Conservation (phyloP, 108 stramenopile species). For the Nitzschia inconspicua region DNA sequence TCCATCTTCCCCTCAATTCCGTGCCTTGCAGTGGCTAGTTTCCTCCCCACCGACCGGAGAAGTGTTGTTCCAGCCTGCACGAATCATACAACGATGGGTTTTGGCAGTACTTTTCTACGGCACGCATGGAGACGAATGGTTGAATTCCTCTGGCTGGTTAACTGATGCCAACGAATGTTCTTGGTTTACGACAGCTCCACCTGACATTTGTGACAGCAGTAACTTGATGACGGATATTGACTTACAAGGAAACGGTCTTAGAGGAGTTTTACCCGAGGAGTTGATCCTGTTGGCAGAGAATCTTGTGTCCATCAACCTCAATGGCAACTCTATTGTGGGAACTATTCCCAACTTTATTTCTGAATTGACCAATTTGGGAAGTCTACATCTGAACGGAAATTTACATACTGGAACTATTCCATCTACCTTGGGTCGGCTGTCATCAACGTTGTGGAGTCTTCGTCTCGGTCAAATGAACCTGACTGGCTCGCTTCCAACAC, state of each 20-base stretch:
- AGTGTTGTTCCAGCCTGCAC: not conserved
- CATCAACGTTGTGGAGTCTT: no score
- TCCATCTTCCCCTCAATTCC: constrained; percentile 1
- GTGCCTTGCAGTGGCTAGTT: constrained; percentile 3
- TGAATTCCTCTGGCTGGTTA: constrained; percentile 14
- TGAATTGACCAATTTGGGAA: not conserved
- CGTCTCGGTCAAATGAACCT: no score
- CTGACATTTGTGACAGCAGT: not conserved
- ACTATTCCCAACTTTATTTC: constrained; percentile 7
- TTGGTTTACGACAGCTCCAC: constrained; percentile 10
- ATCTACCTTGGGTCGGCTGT: no score
- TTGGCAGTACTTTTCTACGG: constrained; percentile 18
- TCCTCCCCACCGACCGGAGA: not conserved
- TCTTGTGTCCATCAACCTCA: constrained; percentile 12
- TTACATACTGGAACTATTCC: no score
- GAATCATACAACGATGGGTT: constrained; percentile 17
- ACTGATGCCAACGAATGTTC: constrained; percentile 10
- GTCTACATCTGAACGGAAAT: not conserved
- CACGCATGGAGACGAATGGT: constrained; percentile 25
- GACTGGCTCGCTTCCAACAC: constrained; percentile 1
- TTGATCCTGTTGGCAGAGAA: constrained; percentile 13
- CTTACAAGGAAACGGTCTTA: constrained; percentile 21
- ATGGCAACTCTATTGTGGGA: constrained; percentile 20
- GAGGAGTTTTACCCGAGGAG: constrained; percentile 23
- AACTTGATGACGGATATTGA: constrained; percentile 8